Conservation (phyloP, 208 protist genomes). For the Blechomonas ayalai region DNA sequence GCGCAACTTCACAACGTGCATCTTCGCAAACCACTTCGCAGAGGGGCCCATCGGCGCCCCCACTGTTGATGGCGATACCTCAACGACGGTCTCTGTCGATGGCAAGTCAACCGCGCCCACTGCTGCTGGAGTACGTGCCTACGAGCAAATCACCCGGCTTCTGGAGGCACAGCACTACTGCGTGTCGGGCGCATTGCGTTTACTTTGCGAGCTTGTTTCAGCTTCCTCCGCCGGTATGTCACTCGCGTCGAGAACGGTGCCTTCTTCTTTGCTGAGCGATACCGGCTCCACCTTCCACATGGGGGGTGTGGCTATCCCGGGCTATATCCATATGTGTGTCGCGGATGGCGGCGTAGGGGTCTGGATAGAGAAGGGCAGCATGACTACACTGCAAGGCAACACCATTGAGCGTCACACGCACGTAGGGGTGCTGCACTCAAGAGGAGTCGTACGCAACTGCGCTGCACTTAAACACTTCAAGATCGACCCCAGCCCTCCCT, state of each 20-base stretch:
- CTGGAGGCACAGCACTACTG: slow-evolving; percentile 33
- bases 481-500: slow-evolving; percentile 11
- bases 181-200: slow-evolving; percentile 32
- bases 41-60: background rate
- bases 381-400: slow-evolving; percentile 38
- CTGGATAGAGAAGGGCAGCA: slow-evolving; percentile 63
- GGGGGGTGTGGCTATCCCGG: slow-evolving; percentile 24
- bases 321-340: slow-evolving; percentile 43
- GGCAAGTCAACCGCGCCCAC: background rate
- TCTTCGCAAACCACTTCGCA: slow-evolving; percentile 17
- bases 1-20: slow-evolving; percentile 34
- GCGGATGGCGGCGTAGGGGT: slow-evolving; percentile 75
- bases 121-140: too few species aligned
- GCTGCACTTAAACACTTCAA: slow-evolving; percentile 21
- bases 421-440: slow-evolving; percentile 49
- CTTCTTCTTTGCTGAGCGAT: slow-evolving; percentile 9
- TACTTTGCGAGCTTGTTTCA: slow-evolving; percentile 44
- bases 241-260: slow-evolving; percentile 34
- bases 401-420: slow-evolving; percentile 42
- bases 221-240: slow-evolving; percentile 45
- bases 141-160: slow-evolving; percentile 32
- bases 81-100: background rate
- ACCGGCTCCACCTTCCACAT: background rate
- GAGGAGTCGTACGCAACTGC: slow-evolving; percentile 42
- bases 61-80: background rate